Percentiles rank a stretch among this genome's conserved stretches.
Conservation (phyloP, 495 filamentous ascomycete species). For the Evernia prunastri region DNA sequence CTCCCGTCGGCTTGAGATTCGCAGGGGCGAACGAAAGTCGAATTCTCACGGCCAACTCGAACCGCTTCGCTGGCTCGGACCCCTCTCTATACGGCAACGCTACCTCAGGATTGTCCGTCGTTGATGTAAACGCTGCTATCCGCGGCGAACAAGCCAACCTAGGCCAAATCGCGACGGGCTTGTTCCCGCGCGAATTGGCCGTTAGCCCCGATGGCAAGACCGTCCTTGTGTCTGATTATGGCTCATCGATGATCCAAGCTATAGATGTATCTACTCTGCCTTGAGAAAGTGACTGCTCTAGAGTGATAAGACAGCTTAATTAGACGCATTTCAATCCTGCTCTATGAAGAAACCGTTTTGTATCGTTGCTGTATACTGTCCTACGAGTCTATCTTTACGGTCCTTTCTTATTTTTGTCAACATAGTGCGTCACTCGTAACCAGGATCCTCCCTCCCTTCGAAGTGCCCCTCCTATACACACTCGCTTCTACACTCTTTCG, state of each 20-base stretch:
- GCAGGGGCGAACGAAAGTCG: conserved; percentile 10
- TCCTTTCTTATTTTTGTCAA: no score
- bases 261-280: conserved; percentile 8
- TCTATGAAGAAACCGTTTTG: not conserved
- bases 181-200: conserved; percentile 18
- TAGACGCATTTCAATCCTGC: not conserved
- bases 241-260: not conserved
- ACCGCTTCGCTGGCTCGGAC: not conserved
- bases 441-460: no score
- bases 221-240: conserved; percentile 23
- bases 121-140: conserved; percentile 27
- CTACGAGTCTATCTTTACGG: not conserved
- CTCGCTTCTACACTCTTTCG: no score
- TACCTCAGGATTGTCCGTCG: conserved; percentile 27
- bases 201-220: conserved; percentile 26
- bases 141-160: conserved; percentile 17
- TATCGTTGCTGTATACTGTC: not conserved
- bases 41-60: conserved; percentile 3
- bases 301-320: not conserved
- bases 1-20: conserved; percentile 25
- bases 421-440: no score
- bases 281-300: not conserved
- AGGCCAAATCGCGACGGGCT: conserved; percentile 6
- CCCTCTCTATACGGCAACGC: conserved; percentile 17
- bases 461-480: no score